A percentile compares a stretch with the other conserved stretches of the same genome.
Conservation (phyloP, 805 yeast species). For the Starmerella roubikii region DNA sequence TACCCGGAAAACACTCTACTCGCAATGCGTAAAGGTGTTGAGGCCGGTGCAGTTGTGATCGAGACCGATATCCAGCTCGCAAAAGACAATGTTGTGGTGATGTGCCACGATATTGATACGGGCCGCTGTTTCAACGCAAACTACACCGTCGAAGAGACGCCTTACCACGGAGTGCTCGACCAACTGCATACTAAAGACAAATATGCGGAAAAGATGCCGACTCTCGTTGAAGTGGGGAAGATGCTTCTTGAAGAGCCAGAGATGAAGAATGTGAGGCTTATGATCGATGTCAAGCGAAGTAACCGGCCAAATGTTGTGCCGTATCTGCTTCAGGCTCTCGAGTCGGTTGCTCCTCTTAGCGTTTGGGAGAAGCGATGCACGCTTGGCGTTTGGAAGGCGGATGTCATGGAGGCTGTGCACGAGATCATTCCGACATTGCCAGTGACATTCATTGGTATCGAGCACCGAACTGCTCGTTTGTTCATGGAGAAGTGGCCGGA, state of each 20-base stretch:
- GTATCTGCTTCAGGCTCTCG: constrained; percentile 29
- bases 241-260: constrained; percentile 30
- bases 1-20: constrained; percentile 36
- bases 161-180: constrained; percentile 28
- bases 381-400: constrained; percentile 41
- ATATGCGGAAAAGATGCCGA: constrained; percentile 30
- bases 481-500: constrained; percentile 30
- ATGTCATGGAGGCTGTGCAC: constrained; percentile 33
- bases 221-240: constrained; percentile 30
- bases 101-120: constrained; percentile 41
- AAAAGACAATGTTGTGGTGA: constrained; percentile 38
- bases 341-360: constrained; percentile 28
- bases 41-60: constrained; percentile 33
- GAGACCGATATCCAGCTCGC: constrained; percentile 48
- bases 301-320: constrained; percentile 34
- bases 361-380: constrained; percentile 36
- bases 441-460: constrained; percentile 29
- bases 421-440: constrained; percentile 28
- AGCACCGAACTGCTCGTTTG: constrained; percentile 25
- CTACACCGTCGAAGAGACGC: constrained; percentile 29
- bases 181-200: constrained; percentile 27
- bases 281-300: constrained; percentile 41
- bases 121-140: constrained; percentile 36
- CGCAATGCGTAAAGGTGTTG: constrained; percentile 37
- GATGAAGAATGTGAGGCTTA: constrained; percentile 26